Base-by-base conservation (phyloP, 2,329 filamentous ascomycete genomes). In the Didymella arachidicola region DNA sequence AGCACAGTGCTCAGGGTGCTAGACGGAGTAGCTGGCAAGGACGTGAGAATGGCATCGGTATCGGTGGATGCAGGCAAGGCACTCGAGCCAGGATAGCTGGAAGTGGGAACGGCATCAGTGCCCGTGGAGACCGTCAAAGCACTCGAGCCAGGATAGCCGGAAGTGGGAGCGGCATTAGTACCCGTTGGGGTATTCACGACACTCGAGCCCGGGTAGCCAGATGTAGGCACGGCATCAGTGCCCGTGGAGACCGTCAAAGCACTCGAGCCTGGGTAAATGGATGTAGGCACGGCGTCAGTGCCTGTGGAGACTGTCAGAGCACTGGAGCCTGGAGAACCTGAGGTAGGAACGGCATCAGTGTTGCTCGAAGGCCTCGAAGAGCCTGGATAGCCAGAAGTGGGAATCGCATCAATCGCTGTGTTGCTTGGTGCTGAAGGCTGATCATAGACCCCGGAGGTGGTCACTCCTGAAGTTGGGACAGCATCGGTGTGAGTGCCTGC, bases 321-420 rank as follows among this genome's bases (percentile, higher is more conserved):
- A 49, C 50, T 44, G 32, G 38, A 26, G 25, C 25, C 25, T 16
- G 44, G n/a, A 16, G 47, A 32, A 29, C n/a, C n/a, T 12, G 38
- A 57, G 25, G 38, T 53, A 25, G 53, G 49, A 4, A 53, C 41
- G 4, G 48, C 48, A 26, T 43, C 39, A 8, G 59, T 55, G 41
- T 39, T 44, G 50, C 34, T 53, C 2, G 55, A 39, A 10, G 47
- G 34, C 10, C 54, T 36, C 2, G 46, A 54, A 14, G 41, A 25
- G n/a, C 32, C 12, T 18, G 34, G 6, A 36, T 43, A 26, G 39
- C 30, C 22, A 26, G 56, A 61, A 25, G 54, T 59, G 19, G 61
- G 39, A 16, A 60, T 26, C 14, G 42, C 48, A 44, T 59, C 49
- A 32, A 57, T 61, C 12, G 54, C 52, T 50, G 59, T 60, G 57